These are phyloP conservation scores for Penicillium crystallinum DNA, from an alignment of 495 filamentous ascomycete species.

Conservation along the genomic window DNA sequence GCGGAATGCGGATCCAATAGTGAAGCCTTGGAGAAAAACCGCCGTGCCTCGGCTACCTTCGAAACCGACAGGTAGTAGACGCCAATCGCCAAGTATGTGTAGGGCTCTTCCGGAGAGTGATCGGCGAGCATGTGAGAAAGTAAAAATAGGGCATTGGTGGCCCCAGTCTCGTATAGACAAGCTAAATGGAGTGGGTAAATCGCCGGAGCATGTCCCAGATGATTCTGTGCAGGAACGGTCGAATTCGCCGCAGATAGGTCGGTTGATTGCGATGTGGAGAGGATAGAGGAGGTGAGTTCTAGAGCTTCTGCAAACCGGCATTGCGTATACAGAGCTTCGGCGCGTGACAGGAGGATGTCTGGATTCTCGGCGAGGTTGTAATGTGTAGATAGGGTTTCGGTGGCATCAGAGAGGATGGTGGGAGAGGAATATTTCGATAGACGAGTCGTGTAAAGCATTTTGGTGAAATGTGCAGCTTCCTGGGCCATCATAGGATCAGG, in stretches of 20 bases:
- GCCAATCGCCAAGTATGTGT: conserved; percentile 88
- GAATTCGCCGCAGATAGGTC: conserved; percentile 17
- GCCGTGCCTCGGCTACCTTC: conserved; percentile 86
- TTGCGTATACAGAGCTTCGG: conserved; percentile 89
- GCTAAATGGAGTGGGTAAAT: conserved; percentile 89
- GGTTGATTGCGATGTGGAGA: conserved; percentile 47
- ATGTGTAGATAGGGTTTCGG: conserved; percentile 85
- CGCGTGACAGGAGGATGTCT: conserved; percentile 87
- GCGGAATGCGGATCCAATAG: conserved; percentile 98
- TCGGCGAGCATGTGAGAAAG: conserved; percentile 94
- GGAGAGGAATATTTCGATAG: conserved; percentile 95
- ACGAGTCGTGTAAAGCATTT: conserved; percentile 94
- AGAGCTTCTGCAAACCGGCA: conserved; percentile 88
- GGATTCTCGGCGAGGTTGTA: conserved; percentile 86
- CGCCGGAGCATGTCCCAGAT: conserved; percentile 80
- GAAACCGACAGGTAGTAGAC: conserved; percentile 88
- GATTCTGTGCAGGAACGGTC: conserved; percentile 36
- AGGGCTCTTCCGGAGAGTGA: conserved; percentile 82
- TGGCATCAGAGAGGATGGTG: conserved; percentile 72
- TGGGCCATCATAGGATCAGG: conserved; percentile 58
- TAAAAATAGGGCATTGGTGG: conserved; percentile 84
- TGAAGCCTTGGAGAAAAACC: conserved; percentile 94
- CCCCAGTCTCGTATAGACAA: conserved; percentile 80
- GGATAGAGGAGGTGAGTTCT: conserved; percentile 73
- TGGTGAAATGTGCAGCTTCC: conserved; percentile 87